Evolutionary conservation across 139 green algal species (phyloP), one percentile per base, ranked within the genome.

Genomic region (Picochlorum sp.): DNA sequence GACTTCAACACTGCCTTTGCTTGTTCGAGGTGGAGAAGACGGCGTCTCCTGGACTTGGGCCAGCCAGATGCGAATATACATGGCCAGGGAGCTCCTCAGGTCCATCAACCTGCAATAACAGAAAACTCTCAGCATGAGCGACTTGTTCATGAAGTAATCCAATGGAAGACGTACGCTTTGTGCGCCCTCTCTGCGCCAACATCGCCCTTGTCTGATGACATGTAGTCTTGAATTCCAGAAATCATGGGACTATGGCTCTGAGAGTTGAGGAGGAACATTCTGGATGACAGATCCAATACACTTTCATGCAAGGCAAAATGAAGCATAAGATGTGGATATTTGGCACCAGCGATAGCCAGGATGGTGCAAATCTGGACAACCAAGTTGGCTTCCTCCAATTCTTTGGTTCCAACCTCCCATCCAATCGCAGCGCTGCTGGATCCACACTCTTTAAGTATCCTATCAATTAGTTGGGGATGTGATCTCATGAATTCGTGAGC

Each of bases 321-420:
- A 11, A 41, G 34, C 34, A 41, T 41, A 11, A 41, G 34, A 11
- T 41, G 34, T 11, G 34, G 34, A 41, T 41, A 41, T 11, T 41
- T 41, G 34, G 34, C 34, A 41, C 8, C 34, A 41, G 34, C 7
- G 2, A 41, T 41, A 13, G 57, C 60, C 65, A 90, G 72, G 15
- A 63, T 51, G 9, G 69, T 54, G 38, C 86, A 66, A 61, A 90
- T 64, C 26, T 64, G 60, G 31, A 81, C 44, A 6, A 61, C 80
- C 63, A 89, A 73, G 14, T 73, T 71, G 1, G 80, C 82, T 67
- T 79, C 62, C 71, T 89, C 80, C 58, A 90, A 67, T 47, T 89
- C 84, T 10, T 55, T 34, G 21, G 76, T 71, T 0, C 70, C 77
- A 1, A 77, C 79, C 38, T 49, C 28, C 73, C 79, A 84, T 55